A percentile compares a stretch with the other conserved stretches of the same genome.
phyloP scores from a whole-genome alignment of 1,139 yeast species.

The Candida pseudoviswanathii region DNA sequence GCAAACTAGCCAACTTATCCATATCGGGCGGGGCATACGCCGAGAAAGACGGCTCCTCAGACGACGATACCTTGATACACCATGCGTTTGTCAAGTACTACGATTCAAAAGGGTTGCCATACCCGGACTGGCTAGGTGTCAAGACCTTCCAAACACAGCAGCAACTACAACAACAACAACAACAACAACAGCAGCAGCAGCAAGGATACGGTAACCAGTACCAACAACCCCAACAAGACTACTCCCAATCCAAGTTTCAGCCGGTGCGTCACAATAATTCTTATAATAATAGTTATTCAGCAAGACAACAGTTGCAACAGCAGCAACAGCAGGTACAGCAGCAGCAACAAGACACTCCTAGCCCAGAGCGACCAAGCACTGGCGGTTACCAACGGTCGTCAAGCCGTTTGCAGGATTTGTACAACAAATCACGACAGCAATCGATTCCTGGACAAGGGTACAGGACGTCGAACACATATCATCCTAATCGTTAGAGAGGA shows the following conservation, averaged over 20 bases:
- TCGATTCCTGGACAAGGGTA: slow-evolving; percentile 40
- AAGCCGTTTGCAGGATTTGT: slow-evolving; percentile 45
- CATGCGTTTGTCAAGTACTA: slow-evolving; percentile 47
- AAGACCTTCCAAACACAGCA: slow-evolving; percentile 13
- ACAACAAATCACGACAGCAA: slow-evolving; percentile 47
- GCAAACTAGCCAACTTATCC: slow-evolving; percentile 39
- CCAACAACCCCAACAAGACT: slow-evolving; percentile 7
- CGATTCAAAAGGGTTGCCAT: slow-evolving; percentile 34
- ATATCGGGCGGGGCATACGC: slow-evolving; percentile 23
- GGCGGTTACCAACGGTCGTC: slow-evolving; percentile 33
- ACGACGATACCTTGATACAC: slow-evolving; percentile 46
- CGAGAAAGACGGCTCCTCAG: slow-evolving; percentile 44
- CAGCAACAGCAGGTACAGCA: slow-evolving; percentile 17
- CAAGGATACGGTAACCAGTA: slow-evolving; percentile 7
- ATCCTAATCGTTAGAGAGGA: not conserved
- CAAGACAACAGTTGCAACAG: slow-evolving; percentile 18
- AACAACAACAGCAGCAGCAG: not conserved
- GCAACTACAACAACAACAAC: slow-evolving; percentile 8
- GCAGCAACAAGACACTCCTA: slow-evolving; percentile 8
- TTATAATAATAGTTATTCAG: slow-evolving; percentile 25
- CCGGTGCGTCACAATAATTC: slow-evolving; percentile 31
- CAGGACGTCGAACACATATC: slow-evolving; percentile 17
- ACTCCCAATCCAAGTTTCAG: slow-evolving; percentile 22
- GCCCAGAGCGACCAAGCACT: slow-evolving; percentile 10
- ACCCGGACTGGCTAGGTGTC: slow-evolving; percentile 52